Evolutionary conservation across 140 eudicot genomes (phyloP).

Genomic region (Oenanthe javanica): DNA sequence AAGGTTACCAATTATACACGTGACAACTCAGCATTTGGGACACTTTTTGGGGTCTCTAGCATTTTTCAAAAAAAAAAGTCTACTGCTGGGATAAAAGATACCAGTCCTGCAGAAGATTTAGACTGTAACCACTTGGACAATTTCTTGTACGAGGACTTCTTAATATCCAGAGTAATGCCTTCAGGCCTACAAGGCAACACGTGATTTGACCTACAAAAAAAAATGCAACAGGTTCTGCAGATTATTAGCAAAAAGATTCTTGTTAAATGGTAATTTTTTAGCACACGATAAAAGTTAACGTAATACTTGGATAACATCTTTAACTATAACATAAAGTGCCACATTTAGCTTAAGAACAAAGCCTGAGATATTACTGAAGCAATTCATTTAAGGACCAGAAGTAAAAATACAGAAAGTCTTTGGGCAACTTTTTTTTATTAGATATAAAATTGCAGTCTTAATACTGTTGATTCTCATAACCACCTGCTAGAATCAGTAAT

Average conservation of each 20-base stretch:
- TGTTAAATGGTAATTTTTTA: neutral
- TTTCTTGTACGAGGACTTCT: slow-evolving; percentile 64
- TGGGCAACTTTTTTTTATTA: neutral
- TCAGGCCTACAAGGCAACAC: slow-evolving; percentile 90
- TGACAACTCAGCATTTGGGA: no score
- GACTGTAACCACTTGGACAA: slow-evolving; percentile 87
- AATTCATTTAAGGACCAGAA: neutral
- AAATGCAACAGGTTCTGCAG: neutral
- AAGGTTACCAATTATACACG: no score
- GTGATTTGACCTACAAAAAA: slow-evolving; percentile 64
- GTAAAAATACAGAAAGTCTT: neutral
- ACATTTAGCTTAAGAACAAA: neutral
- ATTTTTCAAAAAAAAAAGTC: neutral
- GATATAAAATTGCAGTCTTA: neutral
- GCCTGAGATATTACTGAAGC: neutral
- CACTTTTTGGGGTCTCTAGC: no score
- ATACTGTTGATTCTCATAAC: neutral
- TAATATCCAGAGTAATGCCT: slow-evolving; percentile 65
- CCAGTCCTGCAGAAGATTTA: slow-evolving; percentile 64
- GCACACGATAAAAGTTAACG: neutral
- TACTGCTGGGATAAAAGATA: slow-evolving; percentile 14
- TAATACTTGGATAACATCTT: neutral
- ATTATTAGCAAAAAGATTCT: neutral
- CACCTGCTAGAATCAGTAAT: neutral
- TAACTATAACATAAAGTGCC: neutral